Conservation (phyloP, 495 filamentous ascomycete genomes). For the Xylaria nigripes region DNA sequence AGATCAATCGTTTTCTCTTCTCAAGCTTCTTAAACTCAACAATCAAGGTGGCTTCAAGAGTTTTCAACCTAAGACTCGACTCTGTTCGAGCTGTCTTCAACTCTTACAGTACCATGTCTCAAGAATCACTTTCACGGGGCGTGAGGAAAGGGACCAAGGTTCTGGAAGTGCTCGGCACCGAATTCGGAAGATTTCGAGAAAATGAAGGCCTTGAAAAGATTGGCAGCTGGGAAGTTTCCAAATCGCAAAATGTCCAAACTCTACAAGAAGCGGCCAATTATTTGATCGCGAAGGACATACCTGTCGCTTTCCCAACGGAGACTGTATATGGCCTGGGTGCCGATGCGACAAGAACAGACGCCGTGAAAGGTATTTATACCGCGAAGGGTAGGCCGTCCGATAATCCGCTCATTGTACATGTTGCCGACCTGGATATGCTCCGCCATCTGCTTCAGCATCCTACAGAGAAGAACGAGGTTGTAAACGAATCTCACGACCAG, state of each 20-base stretch:
- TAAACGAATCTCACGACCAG: conserved; percentile 29
- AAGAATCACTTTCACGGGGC: conserved; percentile 12
- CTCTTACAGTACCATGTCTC: conserved; percentile 24
- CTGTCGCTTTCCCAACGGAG: conserved; percentile 95
- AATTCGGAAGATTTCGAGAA: conserved; percentile 19
- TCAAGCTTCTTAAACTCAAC: neutral
- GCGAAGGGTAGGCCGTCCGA: conserved; percentile 87
- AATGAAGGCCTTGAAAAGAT: conserved; percentile 16
- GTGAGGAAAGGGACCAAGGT: conserved; percentile 10
- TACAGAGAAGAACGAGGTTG: conserved; percentile 20
- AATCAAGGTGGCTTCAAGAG: conserved; percentile 22
- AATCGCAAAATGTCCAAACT: conserved; percentile 17
- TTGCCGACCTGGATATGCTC: conserved; percentile 76
- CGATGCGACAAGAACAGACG: conserved; percentile 73
- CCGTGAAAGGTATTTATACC: conserved; percentile 86
- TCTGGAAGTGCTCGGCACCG: conserved; percentile 10
- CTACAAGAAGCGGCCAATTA: conserved; percentile 49
- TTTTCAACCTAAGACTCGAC: conserved; percentile 5
- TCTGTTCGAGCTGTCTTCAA: conserved; percentile 17
- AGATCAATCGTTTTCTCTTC: neutral
- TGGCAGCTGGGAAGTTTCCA: conserved; percentile 20
- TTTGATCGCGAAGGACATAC: conserved; percentile 55
- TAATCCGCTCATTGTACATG: conserved; percentile 91
- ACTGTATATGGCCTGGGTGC: conserved; percentile 96
- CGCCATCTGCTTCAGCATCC: conserved; percentile 45